Percentiles rank a stretch among this genome's conserved stretches.
These are phyloP conservation scores for Strobilomyces dryophilus DNA, from an alignment of 768 basidiomycete species.

Conservation along the genomic window DNA sequence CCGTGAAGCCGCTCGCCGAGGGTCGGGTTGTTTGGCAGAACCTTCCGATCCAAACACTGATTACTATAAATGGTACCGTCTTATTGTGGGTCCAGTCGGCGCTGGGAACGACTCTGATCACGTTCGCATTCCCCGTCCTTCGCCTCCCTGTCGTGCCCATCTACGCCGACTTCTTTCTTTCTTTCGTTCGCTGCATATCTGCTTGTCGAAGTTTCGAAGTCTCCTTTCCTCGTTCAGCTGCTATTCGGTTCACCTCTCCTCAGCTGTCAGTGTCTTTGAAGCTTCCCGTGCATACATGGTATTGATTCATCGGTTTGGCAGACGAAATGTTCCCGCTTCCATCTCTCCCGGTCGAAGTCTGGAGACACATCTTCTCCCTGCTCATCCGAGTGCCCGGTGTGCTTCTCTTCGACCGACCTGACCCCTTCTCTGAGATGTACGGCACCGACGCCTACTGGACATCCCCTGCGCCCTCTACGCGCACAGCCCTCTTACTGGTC, in stretches of 20 bases:
- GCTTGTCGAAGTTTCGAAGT: neutral
- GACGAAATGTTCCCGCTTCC: conserved; percentile 14
- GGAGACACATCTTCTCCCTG: conserved; percentile 37
- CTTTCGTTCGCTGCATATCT: neutral
- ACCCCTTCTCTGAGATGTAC: conserved; percentile 36
- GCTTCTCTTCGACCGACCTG: conserved; percentile 32
- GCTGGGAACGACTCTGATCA: too few species aligned
- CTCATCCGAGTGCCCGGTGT: conserved; percentile 34
- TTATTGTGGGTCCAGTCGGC: conserved; percentile 13
- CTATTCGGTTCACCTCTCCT: conserved; percentile 6
- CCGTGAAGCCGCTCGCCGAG: conserved; percentile 13
- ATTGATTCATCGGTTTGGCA: conserved; percentile 5
- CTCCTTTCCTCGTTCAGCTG: neutral
- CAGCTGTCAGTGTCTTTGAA: neutral
- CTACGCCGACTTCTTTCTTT: neutral
- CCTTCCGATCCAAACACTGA: conserved; percentile 28
- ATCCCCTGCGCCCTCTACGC: conserved; percentile 24
- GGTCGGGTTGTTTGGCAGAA: conserved; percentile 29
- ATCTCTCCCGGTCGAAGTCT: conserved; percentile 35
- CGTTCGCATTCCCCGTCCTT: neutral
- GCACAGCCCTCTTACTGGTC: conserved; percentile 32
- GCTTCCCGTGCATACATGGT: neutral
- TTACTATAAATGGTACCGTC: conserved; percentile 23
- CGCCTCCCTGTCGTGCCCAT: neutral
- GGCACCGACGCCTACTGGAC: conserved; percentile 30